phyloP scores from a whole-genome alignment of 306 rosid genomes.

The Prunus kanzakura region DNA sequence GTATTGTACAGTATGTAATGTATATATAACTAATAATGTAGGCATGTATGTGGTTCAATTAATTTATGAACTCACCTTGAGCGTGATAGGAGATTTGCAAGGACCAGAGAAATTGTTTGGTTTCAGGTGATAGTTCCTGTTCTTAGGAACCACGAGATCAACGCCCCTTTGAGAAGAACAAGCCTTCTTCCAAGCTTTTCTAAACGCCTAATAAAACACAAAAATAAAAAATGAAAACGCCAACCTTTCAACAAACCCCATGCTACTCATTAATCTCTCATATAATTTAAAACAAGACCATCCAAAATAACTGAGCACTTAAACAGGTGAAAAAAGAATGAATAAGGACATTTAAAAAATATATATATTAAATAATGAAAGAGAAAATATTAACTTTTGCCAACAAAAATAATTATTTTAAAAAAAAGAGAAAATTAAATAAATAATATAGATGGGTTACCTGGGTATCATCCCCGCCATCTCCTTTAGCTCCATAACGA shows the following conservation, averaged over 20 bases:
- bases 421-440: no score
- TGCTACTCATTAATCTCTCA: neutral
- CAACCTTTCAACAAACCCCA: slow-evolving; percentile 6
- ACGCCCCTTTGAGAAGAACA: slow-evolving; percentile 43
- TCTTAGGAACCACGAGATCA: slow-evolving; percentile 49
- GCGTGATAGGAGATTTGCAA: slow-evolving; percentile 41
- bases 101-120: slow-evolving; percentile 74
- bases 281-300: neutral
- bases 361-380: neutral
- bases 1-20: no score
- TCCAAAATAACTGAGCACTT: neutral
- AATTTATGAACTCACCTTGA: slow-evolving; percentile 41
- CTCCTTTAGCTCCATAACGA: slow-evolving; percentile 54
- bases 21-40: no score
- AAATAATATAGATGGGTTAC: slow-evolving; percentile 21
- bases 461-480: slow-evolving; percentile 52
- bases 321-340: neutral
- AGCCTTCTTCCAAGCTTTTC: slow-evolving; percentile 58
- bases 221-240: neutral
- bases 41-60: no score
- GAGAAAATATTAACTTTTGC: neutral
- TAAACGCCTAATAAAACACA: slow-evolving; percentile 49
- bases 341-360: neutral
- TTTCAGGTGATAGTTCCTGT: slow-evolving; percentile 46
- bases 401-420: no score